Evolutionary conservation across 345 rosid species (phyloP).

Genomic region (Balakata baccata): DNA sequence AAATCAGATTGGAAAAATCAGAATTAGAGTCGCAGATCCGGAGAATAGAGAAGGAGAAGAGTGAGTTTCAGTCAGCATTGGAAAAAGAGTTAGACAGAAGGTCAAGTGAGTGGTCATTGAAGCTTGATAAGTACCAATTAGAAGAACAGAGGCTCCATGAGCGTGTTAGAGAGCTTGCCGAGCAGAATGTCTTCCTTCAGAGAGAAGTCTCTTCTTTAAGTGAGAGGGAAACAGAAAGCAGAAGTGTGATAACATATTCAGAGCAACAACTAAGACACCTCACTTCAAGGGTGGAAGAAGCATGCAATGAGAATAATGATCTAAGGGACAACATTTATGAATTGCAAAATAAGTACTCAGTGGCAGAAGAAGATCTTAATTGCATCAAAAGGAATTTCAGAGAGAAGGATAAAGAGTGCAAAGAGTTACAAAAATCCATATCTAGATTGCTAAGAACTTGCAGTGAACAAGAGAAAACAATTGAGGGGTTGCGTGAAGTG

Average conservation of each 20-base stretch:
- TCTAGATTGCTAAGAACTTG: slow-evolving; percentile 64
- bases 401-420: slow-evolving; percentile 90
- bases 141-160: slow-evolving; percentile 96
- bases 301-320: slow-evolving; percentile 49
- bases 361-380: slow-evolving; percentile 47
- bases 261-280: slow-evolving; percentile 61
- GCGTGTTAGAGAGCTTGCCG: slow-evolving; percentile 92
- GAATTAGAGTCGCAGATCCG: slow-evolving; percentile 54
- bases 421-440: slow-evolving; percentile 73
- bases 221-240: slow-evolving; percentile 68
- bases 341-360: slow-evolving; percentile 50
- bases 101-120: slow-evolving; percentile 83
- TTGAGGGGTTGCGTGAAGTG: slow-evolving; percentile 67
- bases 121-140: slow-evolving; percentile 70
- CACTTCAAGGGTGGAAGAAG: slow-evolving; percentile 47
- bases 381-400: slow-evolving; percentile 61
- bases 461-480: slow-evolving; percentile 82
- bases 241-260: slow-evolving; percentile 47
- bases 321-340: slow-evolving; percentile 49
- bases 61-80: slow-evolving; percentile 69
- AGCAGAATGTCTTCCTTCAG: slow-evolving; percentile 92
- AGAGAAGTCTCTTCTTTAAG: slow-evolving; percentile 66
- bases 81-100: slow-evolving; percentile 97
- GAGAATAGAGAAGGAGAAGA: slow-evolving; percentile 72
- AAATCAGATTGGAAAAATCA: slow-evolving; percentile 45